Conservation (phyloP, 2,329 filamentous ascomycete genomes). For the Xylaria sp. region DNA sequence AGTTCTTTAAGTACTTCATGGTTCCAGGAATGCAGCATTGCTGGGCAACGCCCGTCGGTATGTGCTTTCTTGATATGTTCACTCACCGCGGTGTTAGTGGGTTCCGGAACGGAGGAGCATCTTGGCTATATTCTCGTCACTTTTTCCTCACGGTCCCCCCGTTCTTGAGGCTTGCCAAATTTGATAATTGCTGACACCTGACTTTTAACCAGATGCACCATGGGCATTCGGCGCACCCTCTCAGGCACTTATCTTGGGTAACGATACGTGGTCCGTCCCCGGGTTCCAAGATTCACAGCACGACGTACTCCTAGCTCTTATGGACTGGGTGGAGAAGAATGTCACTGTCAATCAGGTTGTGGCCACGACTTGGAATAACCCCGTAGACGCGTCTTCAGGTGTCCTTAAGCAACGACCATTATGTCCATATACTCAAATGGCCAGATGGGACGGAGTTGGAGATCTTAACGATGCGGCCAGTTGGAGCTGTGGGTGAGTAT, state of each 20-base stretch:
- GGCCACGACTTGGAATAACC: slow-evolving; percentile 51
- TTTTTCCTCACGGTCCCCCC: neutral
- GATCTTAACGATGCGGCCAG: slow-evolving; percentile 50
- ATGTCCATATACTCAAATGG: slow-evolving; percentile 55
- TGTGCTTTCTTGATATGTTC: slow-evolving; percentile 1
- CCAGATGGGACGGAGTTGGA: slow-evolving; percentile 52
- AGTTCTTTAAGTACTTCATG: slow-evolving; percentile 64
- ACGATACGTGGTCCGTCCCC: slow-evolving; percentile 51
- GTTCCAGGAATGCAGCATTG: slow-evolving; percentile 68
- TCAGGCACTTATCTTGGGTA: slow-evolving; percentile 47
- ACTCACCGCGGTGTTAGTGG: neutral
- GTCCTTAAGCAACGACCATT: slow-evolving; percentile 59
- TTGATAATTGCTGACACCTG: neutral
- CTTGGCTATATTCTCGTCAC: too few relatives aligned
- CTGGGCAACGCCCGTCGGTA: slow-evolving; percentile 42
- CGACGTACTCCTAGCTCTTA: slow-evolving; percentile 54
- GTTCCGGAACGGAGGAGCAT: neutral
- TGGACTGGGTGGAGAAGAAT: slow-evolving; percentile 54
- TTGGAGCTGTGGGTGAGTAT: slow-evolving; percentile 52
- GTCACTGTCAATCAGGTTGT: slow-evolving; percentile 49
- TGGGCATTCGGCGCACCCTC: slow-evolving; percentile 54
- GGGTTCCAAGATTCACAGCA: slow-evolving; percentile 52
- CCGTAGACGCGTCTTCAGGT: slow-evolving; percentile 48
- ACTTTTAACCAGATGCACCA: slow-evolving; percentile 50
- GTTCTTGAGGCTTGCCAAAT: neutral